Base-by-base conservation (phyloP, 2,329 filamentous ascomycete species). In the Niveomyces coronatus region DNA sequence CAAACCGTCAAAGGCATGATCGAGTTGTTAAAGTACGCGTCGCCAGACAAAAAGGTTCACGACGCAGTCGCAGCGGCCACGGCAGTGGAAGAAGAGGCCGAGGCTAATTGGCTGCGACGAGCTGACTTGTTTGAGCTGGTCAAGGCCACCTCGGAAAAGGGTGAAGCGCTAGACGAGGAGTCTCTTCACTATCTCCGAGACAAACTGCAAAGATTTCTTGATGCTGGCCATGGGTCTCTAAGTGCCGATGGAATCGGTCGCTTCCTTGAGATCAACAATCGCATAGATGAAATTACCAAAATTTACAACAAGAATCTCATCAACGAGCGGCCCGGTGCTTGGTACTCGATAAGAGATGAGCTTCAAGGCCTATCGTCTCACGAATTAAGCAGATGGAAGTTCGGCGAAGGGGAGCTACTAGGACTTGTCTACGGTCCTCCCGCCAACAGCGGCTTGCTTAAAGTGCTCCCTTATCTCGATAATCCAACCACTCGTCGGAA, bases 201-300 rank as follows among this genome's bases (percentile, higher is more conserved):
- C 23, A 35, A 26, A 13, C 9, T 35, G 20, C 33, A 35, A 18
- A 17, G 23, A 16, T 26, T 18, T 18, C 8, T 27, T 14, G 24
- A 14, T 24, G 23, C 23, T 9, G 23, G 33, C 20, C 33, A 27
- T 23, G 23, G 20, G 33, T 26, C 20, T 17, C 33, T 34, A 11
- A 19, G 22, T 34, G 31, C 20, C n/a, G 22, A 22, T n/a, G 31
- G 31, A n/a, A 34, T 34, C 22, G 18, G 14, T 3, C 18, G 22
- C 18, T 34, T 22, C 14, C 31, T 34, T 22, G 16, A 20, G 17
- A 14, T 34, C 18, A 23, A 23, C n/a, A 34, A 23, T 22, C 15
- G 22, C 18, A 34, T 34, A 14, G 22, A 34, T 15, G 31, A 34
- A 22, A 8, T 34, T n/a, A 24, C 31, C 31, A 34, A 34, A n/a